These are phyloP conservation scores for Pyronema domesticum DNA, from an alignment of 495 filamentous ascomycete genomes.

Conservation along the genomic window DNA sequence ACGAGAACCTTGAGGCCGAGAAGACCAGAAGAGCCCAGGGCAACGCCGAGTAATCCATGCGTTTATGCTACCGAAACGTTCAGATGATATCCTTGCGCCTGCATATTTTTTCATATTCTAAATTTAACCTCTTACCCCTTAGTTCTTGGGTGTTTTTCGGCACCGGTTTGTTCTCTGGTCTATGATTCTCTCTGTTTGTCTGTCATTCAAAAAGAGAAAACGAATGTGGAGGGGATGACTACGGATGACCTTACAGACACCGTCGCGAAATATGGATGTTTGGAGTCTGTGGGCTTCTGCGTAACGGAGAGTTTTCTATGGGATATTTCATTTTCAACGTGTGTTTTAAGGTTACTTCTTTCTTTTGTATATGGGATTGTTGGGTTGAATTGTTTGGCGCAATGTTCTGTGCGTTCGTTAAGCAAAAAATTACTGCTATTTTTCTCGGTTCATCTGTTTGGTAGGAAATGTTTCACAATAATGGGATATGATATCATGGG, in stretches of 20 bases:
- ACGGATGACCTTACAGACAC: not conserved
- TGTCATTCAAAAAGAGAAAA: conserved; percentile 2
- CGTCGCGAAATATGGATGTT: not conserved
- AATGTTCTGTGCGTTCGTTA: conserved; percentile 3
- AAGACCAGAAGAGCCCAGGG: conserved; percentile 59
- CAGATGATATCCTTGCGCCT: not conserved
- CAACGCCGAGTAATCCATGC: not conserved
- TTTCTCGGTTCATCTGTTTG: too few species aligned
- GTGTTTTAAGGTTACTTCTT: conserved; percentile 26
- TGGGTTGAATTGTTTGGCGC: conserved; percentile 1
- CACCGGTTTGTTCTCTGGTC: not conserved
- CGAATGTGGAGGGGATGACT: not conserved
- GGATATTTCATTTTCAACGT: conserved; percentile 28
- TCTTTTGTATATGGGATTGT: conserved; percentile 12
- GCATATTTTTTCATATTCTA: conserved; percentile 9
- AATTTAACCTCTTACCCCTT: conserved; percentile 6
- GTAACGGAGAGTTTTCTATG: conserved; percentile 8
- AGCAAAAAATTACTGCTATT: not conserved
- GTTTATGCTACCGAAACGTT: not conserved
- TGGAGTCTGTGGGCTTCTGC: not conserved
- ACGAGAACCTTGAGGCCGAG: conserved; percentile 97
- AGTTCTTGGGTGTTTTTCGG: conserved; percentile 7
- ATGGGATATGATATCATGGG: too few species aligned
- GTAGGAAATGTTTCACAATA: too few species aligned
- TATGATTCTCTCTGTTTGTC: not conserved